Evolutionary conservation across 768 basidiomycete species (phyloP), one percentile per base, ranked within the genome.

Genomic region (Chiua virens): DNA sequence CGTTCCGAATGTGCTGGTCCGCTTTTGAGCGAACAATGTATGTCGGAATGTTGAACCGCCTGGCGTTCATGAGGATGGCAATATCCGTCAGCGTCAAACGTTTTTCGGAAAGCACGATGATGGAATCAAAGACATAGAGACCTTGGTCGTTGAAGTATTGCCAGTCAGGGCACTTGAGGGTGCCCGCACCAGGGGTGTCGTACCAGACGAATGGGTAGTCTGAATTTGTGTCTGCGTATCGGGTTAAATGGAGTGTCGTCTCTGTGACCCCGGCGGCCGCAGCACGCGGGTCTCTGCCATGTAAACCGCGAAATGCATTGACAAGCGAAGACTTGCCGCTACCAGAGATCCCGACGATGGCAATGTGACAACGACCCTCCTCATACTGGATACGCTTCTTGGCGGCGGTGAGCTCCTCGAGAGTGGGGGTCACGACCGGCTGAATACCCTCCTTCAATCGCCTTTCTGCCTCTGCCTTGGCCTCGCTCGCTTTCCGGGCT

Each of bases 121-220:
- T 63, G 20, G 56, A 66, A 45, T 73, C 72, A 28, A 73, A 72
- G 40, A 69, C 60, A 20, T 67, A 73, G 14, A 73, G 67, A 1
- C 71, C 71, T 37, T 71, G 66, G 6, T 57, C 42, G 20, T 72
- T 71, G 59, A 73, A 73, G 45, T 73, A 73, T 20, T 67, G 60
- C 69, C 69, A 72, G 41, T 66, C 68, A 8, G 57, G 59, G 20
- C 65, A 61, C 18, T 50, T 58, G 17, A 66, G 10, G 3, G 71
- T 73, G 11, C 69, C 68, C 10, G 72, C 69, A 14, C 71, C 72
- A 0, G 71, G 71, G n/a, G 71, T 37, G 35, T 73, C 72, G 11
- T 65, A 73, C 71, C 71, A 73, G 37, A 65, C 62, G 50, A 65
- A 58, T 0, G 57, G 63, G 20, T 49, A 18, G 3, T 54, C 40